These are phyloP conservation scores for Bryoglossum gracile DNA, from an alignment of 495 filamentous ascomycete species.

Conservation along the genomic window DNA sequence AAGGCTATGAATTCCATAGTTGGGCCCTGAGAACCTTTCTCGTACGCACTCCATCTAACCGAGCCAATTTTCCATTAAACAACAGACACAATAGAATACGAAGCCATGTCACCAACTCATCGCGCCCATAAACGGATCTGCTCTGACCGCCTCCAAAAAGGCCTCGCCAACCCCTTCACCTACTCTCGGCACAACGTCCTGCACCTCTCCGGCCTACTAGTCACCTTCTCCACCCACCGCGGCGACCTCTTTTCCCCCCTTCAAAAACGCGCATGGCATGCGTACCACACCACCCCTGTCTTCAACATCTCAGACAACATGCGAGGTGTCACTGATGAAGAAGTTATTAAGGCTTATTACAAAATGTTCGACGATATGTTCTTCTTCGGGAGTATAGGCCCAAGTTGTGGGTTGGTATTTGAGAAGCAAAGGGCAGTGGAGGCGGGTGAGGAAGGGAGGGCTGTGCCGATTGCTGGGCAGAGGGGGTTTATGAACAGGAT, in stretches of 20 bases:
- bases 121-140: no score
- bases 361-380: conserved; percentile 4
- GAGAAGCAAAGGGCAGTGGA: not conserved
- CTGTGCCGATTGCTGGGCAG: not conserved
- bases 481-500: not conserved
- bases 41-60: no score
- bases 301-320: not conserved
- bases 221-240: not conserved
- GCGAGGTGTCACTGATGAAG: no score
- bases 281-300: not conserved
- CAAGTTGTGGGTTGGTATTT: not conserved
- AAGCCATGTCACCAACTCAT: no score
- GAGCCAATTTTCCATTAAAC: no score
- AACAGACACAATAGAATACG: no score
- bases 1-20: no score
- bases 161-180: not conserved
- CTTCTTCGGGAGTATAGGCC: conserved; percentile 4
- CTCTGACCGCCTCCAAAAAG: no score
- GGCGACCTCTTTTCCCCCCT: not conserved
- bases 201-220: not conserved
- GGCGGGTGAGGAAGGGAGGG: not conserved
- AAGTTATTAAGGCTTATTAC: not conserved
- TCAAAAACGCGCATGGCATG: not conserved
- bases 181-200: not conserved
- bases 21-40: no score